Evolutionary conservation across 768 basidiomycete genomes (phyloP).

Genomic region (Chlorophyllum brunneum): DNA sequence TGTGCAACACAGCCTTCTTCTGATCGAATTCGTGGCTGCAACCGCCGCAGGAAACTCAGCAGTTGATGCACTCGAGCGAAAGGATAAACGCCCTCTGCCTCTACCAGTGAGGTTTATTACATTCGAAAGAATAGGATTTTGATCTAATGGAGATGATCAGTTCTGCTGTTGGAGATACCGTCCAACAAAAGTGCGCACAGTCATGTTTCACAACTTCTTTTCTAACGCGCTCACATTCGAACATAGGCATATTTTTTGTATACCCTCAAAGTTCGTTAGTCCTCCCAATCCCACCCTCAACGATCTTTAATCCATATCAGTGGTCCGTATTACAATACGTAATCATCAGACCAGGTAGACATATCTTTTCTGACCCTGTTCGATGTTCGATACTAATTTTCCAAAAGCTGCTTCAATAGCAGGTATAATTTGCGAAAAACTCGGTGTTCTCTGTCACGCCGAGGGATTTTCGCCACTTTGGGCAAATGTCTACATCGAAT

Average conservation of each 20-base stretch:
- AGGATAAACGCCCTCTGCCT: slow-evolving; percentile 74
- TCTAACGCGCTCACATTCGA: background rate
- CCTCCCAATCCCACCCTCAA: background rate
- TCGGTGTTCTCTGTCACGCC: slow-evolving; percentile 64
- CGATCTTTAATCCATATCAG: slow-evolving; percentile 27
- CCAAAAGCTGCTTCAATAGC: slow-evolving; percentile 56
- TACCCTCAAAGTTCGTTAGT: slow-evolving; percentile 62
- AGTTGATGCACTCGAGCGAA: slow-evolving; percentile 65
- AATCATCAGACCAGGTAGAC: slow-evolving; percentile 55
- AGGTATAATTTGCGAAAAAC: slow-evolving; percentile 74
- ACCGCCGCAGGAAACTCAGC: slow-evolving; percentile 61
- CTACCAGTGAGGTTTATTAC: slow-evolving; percentile 40
- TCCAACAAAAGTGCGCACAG: slow-evolving; percentile 65
- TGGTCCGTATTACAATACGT: slow-evolving; percentile 92
- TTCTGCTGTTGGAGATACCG: slow-evolving; percentile 81
- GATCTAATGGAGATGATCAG: slow-evolving; percentile 27
- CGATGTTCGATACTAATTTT: background rate
- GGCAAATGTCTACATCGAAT: slow-evolving; percentile 68
- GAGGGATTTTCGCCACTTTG: slow-evolving; percentile 54
- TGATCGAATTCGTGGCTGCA: slow-evolving; percentile 81
- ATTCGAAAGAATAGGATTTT: no score
- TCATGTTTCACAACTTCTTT: background rate
- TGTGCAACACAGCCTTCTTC: slow-evolving; percentile 48
- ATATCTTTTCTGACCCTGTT: background rate
- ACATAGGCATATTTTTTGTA: slow-evolving; percentile 83